Base-by-base conservation (phyloP, 768 basidiomycete genomes). In the Leccinum broughii region DNA sequence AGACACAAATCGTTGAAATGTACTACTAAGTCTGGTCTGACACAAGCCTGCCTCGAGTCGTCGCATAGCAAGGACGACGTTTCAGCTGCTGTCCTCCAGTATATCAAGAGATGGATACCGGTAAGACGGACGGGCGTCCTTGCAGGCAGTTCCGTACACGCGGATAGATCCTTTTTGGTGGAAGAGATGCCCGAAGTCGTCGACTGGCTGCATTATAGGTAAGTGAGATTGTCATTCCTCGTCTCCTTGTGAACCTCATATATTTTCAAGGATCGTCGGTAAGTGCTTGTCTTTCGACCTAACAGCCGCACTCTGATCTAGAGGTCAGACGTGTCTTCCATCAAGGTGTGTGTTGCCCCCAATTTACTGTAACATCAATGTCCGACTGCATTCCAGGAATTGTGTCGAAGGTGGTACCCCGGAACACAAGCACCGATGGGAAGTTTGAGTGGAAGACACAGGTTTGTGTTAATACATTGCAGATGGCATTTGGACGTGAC, bases 61-160 rank as follows among this genome's bases (percentile, higher is more conserved):
- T 82, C 85, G 0, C 77, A 90, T 67, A 77, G 84, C 2, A 83
- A 77, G 50, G 83, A 85, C 26, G 76, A 77, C 15, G 93, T 94
- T 3, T 75, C 83, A 11, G 67, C 79, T 22, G 72, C 80, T 20
- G 87, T 95, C 4, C 75, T 93, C 20, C 76, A 77, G 2, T 97
- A 98, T 70, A 85, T 98, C 70, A 86, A 90, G 75, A 85, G 82
- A 69, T 93, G 94, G 92, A 78, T 97, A 37, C 94, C 95, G 13
- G 71, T 80, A 15, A 77, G 78, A 60, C 76, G 80, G 39, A 77
- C 74, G 6, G 92, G 82, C 2, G 81, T 92, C 8, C 81, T 94
- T n/a, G 92, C 95, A 6, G 95, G 95, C 14, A 95, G 82, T 68
- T 90, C 92, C 11, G 90, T 96, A 3, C 92, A 97, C 69, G 85